Evolutionary conservation across 1,284 basidiomycete genomes (phyloP), one percentile per base, ranked within the genome.

Genomic region (Leccinum brunneo-olivaceum): DNA sequence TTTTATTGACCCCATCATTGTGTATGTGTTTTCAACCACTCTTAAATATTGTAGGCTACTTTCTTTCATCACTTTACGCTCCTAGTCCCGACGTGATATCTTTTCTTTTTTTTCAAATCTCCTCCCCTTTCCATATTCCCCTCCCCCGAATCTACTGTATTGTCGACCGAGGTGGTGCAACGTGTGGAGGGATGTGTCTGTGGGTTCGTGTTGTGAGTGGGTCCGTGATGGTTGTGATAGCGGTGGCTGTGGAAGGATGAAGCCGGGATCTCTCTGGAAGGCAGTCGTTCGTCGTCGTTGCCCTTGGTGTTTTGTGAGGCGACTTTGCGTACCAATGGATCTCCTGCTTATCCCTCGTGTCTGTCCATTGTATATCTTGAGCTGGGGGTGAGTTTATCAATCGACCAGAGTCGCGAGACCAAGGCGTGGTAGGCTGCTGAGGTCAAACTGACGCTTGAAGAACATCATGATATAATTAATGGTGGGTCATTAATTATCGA

Each of bases 21-120:
- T 48, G 44, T 60, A 48, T 46, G 49, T 52, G 50, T 60, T 53
- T 41, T 40, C 41, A 27, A 30, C 47, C 48, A 34, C 30, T 47
- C 49, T 49, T 64, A 63, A 61, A 63, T 61, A 57, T 59, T 52
- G 41, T 53, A 50, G 53, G 61, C 39, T 63, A 50, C 43, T 42
- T 44, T 41, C 42, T 52, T 41, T 43, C 44, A 15, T 44, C 33
- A 34, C 25, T 42, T 41, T 43, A 32, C 53, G 36, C 32, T 54
- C 41, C 30, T 56, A 56, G 52, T 59, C 23, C 46, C 47, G 42
- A 44, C 36, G 47, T 58, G 47, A 58, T 39, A 48, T 54, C 33
- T 44, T 16, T 35, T 40, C n/a, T 48, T 44, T 34, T 28, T 41
- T 38, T 41, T 33, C 30, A 6, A 19, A 12, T 19, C 20, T 18